Percentiles rank a stretch among this genome's conserved stretches.
Conservation (phyloP, 2,329 filamentous ascomycete species). For the Huntiella omanensis region DNA sequence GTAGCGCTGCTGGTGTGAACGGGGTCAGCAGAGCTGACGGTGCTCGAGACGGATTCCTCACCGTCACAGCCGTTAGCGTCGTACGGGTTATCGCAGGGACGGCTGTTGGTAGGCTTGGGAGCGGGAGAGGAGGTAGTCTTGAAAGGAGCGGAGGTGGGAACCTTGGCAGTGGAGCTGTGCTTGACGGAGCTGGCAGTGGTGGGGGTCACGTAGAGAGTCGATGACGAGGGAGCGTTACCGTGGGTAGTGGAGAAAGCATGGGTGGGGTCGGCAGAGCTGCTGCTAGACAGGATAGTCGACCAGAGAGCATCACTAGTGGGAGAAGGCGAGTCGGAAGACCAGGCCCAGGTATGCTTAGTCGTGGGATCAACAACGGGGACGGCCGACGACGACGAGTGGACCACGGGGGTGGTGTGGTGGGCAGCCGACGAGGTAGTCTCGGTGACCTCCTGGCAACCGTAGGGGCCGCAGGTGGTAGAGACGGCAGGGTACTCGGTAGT, state of each 20-base stretch:
- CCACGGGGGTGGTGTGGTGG: background rate
- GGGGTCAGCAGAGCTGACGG: conserved; percentile 2
- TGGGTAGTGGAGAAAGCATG: background rate
- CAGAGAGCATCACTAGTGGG: background rate
- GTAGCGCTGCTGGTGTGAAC: background rate
- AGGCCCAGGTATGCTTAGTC: background rate
- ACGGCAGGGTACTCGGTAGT: background rate
- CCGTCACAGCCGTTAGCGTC: conserved; percentile 5
- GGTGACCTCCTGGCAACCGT: conserved; percentile 1
- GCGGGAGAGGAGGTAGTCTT: background rate
- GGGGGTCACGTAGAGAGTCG: background rate
- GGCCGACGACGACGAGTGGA: background rate
- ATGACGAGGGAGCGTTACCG: background rate
- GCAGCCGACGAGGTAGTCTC: background rate
- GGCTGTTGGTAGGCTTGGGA: background rate
- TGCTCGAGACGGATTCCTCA: background rate
- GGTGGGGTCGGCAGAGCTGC: background rate
- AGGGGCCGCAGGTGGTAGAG: conserved; percentile 1
- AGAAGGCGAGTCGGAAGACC: background rate
- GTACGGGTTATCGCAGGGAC: conserved; percentile 8
- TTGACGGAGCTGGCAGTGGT: background rate
- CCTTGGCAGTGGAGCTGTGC: background rate
- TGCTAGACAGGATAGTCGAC: background rate
- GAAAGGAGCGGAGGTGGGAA: background rate
- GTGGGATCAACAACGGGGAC: background rate